Percentiles rank a stretch among this genome's conserved stretches.
phyloP scores from a whole-genome alignment of 495 filamentous ascomycete genomes.

The Daldinia caldariorum region DNA sequence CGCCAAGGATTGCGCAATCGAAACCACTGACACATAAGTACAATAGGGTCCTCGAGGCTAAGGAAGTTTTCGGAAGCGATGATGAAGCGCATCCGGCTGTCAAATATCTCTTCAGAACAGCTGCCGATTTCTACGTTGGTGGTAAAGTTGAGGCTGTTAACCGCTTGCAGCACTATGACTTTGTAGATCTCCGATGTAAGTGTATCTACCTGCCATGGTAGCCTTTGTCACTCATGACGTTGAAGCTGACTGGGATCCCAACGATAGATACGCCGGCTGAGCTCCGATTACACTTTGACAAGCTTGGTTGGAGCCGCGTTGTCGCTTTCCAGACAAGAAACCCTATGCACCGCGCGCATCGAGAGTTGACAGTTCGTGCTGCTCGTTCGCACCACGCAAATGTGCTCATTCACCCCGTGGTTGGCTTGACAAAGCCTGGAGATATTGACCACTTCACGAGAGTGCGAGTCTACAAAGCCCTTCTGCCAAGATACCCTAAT shows the following conservation, averaged over 20 bases:
- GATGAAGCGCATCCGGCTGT: conserved; percentile 90
- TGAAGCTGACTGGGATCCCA: conserved; percentile 20
- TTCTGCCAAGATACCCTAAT: conserved; percentile 97
- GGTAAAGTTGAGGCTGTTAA: conserved; percentile 96
- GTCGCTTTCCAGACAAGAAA: conserved; percentile 99
- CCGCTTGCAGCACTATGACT: conserved; percentile 97
- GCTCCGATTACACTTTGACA: conserved; percentile 95
- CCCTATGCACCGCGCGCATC: conserved; percentile 98
- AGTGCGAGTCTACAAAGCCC: conserved; percentile 96
- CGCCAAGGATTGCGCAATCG: conserved; percentile 21
- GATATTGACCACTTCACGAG: conserved; percentile 99
- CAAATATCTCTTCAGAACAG: conserved; percentile 81
- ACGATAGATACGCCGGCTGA: conserved; percentile 87
- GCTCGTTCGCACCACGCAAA: conserved; percentile 95
- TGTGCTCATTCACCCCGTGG: conserved; percentile 98
- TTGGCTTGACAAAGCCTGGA: conserved; percentile 97
- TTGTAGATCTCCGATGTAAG: conserved; percentile 93
- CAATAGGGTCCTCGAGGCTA: conserved; percentile 81
- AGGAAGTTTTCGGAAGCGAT: conserved; percentile 95
- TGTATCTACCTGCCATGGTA: not conserved
- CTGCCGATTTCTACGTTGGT: conserved; percentile 90
- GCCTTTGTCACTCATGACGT: not conserved
- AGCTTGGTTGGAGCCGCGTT: conserved; percentile 95
- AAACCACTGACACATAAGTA: conserved; percentile 52
- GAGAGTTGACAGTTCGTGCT: conserved; percentile 96